These are phyloP conservation scores for Colletotrichum godetiae DNA, from an alignment of 2,329 filamentous ascomycete genomes.

Conservation along the genomic window DNA sequence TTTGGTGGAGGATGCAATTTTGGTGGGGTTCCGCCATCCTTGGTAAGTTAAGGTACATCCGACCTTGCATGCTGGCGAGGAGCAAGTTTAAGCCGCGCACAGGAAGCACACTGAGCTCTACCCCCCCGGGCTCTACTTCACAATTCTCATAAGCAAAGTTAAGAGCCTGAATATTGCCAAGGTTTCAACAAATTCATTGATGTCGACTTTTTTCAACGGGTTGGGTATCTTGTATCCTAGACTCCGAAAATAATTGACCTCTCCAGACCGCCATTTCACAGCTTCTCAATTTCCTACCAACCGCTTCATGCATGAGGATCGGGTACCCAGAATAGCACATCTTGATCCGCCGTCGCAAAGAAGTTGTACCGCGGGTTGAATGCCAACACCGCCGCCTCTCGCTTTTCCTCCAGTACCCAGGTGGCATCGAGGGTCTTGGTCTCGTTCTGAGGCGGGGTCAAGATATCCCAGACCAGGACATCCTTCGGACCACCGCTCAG, in stretches of 20 bases:
- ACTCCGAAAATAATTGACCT: constrained; percentile 22
- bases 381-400: constrained; percentile 78
- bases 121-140: background rate
- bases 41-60: background rate
- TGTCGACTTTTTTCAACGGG: background rate
- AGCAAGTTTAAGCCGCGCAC: constrained; percentile 7
- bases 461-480: constrained; percentile 87
- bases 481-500: constrained; percentile 82
- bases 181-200: background rate
- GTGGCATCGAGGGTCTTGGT: constrained; percentile 72
- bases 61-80: background rate
- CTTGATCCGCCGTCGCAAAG: constrained; percentile 88
- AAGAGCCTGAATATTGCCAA: background rate
- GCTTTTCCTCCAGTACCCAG: constrained; percentile 73
- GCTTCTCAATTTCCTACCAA: background rate
- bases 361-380: constrained; percentile 95
- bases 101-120: background rate
- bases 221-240: constrained; percentile 31
- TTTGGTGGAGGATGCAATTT: constrained; percentile 21
- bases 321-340: constrained; percentile 82
- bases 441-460: constrained; percentile 61
- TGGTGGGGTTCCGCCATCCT: constrained; percentile 23
- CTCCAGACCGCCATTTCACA: background rate
- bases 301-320: constrained; percentile 66
- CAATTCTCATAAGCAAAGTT: background rate